Base-by-base conservation (phyloP, 2,329 filamentous ascomycete species). In the Exophiala oligosperma region DNA sequence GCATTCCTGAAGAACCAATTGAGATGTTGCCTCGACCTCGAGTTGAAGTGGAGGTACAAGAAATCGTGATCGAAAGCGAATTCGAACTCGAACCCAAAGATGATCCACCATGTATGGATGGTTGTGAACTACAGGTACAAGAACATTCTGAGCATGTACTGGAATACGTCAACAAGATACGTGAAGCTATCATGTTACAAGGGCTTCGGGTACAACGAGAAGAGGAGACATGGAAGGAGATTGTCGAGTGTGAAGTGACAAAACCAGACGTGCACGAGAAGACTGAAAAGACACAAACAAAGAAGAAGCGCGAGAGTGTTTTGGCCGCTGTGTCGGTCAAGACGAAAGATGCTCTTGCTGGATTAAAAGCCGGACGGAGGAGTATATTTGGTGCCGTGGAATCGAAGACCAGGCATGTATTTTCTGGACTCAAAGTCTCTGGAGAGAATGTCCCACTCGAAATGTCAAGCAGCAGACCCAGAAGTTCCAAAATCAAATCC, bases 281-380 rank as follows among this genome's bases (percentile, higher is more conserved):
- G 1, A 78, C 79, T 0, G 41, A 46, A 38, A 54, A 17, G 38
- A 47, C 14, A 28, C n/a, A 17, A 21, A 58, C 46, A 11, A 44
- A 35, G 40, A 50, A 23, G n/a, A 50, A 23, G n/a, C 56, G 35
- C 17, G 26, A 47, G 11, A 40, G 50, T 14, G n/a, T 54, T 7
- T 28, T 54, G n/a, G 14, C 21, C 2, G 17, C 12, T 2, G 26
- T 46, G n/a, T 50, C 17, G 26, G 38, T 29, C 17, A 50, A 52
- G 32, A 48, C 44, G 24, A 58, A 54, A 41, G 41, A 51, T 21
- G 9, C 32, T 23, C 23, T 54, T 14, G 14, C 37, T 28, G 29
- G 37, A 23, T 5, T 58, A 4, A 50, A 46, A 6, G 37, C 51
- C 23, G 38, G 29, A 26, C 37, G 23, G 17, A n/a, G 26, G n/a